Percentiles rank a stretch among this genome's conserved stretches.
phyloP scores from a whole-genome alignment of 1,139 yeast genomes.

The Arxiozyma heterogenica region DNA sequence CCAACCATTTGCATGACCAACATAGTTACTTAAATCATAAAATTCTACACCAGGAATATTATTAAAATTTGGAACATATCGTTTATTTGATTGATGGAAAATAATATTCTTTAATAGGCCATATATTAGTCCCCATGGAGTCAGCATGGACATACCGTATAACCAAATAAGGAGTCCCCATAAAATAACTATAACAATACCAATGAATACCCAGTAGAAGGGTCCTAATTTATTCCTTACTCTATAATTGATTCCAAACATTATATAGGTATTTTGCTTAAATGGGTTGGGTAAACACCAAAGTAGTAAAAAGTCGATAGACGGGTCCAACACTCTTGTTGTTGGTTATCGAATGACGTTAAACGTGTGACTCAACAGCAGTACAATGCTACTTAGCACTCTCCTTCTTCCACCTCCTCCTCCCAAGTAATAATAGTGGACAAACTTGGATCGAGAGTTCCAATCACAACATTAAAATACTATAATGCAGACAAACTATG shows the following conservation, averaged over 20 bases:
- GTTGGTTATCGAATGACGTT: neutral
- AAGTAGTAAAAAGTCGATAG: neutral
- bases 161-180: neutral
- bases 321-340: neutral
- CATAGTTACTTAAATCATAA: slow-evolving; percentile 45
- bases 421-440: neutral
- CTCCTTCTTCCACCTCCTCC: neutral
- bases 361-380: neutral
- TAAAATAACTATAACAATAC: neutral
- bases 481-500: too few species aligned
- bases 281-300: neutral
- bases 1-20: slow-evolving; percentile 50
- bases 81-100: slow-evolving; percentile 6
- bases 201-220: neutral
- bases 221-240: neutral
- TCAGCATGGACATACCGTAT: neutral
- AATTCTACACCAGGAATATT: slow-evolving; percentile 36
- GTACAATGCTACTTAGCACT: neutral
- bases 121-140: neutral
- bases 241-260: neutral
- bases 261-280: neutral
- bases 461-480: neutral
- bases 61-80: slow-evolving; percentile 30
- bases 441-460: neutral
- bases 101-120: neutral